phyloP scores from a whole-genome alignment of 352 stramenopile species.

The Pythium aristosporum region DNA sequence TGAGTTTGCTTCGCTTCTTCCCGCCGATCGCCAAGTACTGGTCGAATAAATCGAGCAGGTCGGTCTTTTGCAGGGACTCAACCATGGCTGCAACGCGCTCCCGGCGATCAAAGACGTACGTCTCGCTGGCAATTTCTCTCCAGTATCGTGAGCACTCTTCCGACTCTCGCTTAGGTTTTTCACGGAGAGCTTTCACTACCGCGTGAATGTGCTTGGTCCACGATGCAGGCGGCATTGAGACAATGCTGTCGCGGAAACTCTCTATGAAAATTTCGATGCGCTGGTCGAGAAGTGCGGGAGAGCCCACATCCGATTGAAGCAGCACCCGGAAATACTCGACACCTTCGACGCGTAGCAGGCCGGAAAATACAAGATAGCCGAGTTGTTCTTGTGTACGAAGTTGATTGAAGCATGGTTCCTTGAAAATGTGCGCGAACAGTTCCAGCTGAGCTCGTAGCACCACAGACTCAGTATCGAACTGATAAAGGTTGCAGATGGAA shows the following conservation, averaged over 20 bases:
- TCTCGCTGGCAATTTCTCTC: conserved; percentile 62
- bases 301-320: conserved; percentile 78
- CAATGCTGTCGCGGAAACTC: conserved; percentile 41
- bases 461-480: conserved; percentile 57
- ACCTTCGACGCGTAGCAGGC: conserved; percentile 40
- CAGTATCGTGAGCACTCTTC: conserved; percentile 66
- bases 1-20: conserved; percentile 48
- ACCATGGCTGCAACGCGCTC: conserved; percentile 53
- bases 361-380: conserved; percentile 86
- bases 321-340: conserved; percentile 75
- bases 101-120: conserved; percentile 68
- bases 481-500: conserved; percentile 69
- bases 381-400: conserved; percentile 93
- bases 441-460: conserved; percentile 48
- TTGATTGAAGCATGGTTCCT: conserved; percentile 91
- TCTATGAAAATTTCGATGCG: conserved; percentile 73
- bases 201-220: conserved; percentile 63
- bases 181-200: conserved; percentile 52
- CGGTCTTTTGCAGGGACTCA: conserved; percentile 38
- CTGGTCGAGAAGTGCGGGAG: conserved; percentile 58
- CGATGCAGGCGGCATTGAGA: conserved; percentile 30
- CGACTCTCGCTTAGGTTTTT: conserved; percentile 72
- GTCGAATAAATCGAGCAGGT: conserved; percentile 69
- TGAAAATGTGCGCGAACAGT: conserved; percentile 86
- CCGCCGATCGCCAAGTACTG: conserved; percentile 38